A percentile compares a stretch with the other conserved stretches of the same genome.
Conservation (phyloP, 1,284 basidiomycete species). For the Cystobasidium slooffiae region DNA sequence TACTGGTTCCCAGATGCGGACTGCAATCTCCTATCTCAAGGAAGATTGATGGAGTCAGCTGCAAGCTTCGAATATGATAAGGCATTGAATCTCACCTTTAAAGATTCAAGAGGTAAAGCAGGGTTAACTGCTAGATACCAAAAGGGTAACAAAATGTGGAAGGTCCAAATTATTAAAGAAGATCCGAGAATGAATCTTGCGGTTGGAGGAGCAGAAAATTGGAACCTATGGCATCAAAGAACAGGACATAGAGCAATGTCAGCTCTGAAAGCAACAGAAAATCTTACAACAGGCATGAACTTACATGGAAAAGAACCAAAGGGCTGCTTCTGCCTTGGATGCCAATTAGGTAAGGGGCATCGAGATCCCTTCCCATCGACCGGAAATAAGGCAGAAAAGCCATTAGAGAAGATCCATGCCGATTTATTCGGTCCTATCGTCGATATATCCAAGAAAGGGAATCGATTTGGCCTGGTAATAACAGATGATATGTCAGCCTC, state of each 20-base stretch:
- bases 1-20: constrained; percentile 1
- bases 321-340: constrained; percentile 8
- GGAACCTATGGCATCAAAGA: constrained; percentile 1
- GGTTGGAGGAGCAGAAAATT: not conserved
- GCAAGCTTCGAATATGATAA: not conserved
- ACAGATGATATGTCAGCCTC: constrained; percentile 9
- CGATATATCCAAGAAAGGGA: not conserved
- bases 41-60: constrained; percentile 1
- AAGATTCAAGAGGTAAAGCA: not conserved
- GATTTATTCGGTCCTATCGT: constrained; percentile 21
- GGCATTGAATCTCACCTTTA: not conserved
- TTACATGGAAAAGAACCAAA: constrained; percentile 10
- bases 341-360: constrained; percentile 29
- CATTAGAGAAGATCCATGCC: constrained; percentile 8
- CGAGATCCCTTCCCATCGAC: constrained; percentile 18
- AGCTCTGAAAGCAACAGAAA: not conserved
- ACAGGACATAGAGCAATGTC: constrained; percentile 3
- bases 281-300: not conserved
- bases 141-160: not conserved
- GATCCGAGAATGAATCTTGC: constrained; percentile 5
- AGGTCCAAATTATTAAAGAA: not conserved
- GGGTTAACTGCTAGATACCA: not conserved
- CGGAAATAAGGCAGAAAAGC: not conserved
- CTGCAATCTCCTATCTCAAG: constrained; percentile 6
- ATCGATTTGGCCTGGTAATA: constrained; percentile 6